A percentile compares a stretch with the other conserved stretches of the same genome.
These are phyloP conservation scores for Lathyrus oleraceus DNA, from an alignment of 306 rosid species.

Conservation along the genomic window DNA sequence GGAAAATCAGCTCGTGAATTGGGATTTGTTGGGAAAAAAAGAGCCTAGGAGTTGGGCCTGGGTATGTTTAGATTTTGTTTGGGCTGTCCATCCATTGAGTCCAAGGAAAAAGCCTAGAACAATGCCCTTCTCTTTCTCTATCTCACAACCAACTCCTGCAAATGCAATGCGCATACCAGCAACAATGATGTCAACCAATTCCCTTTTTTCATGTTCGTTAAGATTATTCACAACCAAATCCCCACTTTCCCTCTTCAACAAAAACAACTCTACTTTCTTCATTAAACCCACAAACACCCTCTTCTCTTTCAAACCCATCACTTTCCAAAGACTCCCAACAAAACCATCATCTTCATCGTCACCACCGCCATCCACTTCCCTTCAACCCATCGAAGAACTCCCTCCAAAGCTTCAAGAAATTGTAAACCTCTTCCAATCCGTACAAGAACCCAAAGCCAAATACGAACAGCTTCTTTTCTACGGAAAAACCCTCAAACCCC, in stretches of 20 bases:
- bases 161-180: not conserved
- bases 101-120: conserved; percentile 6
- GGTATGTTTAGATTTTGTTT: not conserved
- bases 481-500: conserved; percentile 82
- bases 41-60: not conserved
- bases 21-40: not conserved
- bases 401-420: conserved; percentile 95
- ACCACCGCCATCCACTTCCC: conserved; percentile 43
- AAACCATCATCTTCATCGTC: conserved; percentile 37
- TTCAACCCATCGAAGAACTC: conserved; percentile 81
- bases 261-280: conserved; percentile 3
- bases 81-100: not conserved
- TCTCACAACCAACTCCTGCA: not conserved
- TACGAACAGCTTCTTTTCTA: conserved; percentile 91
- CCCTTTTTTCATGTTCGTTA: conserved; percentile 50
- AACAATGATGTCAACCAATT: conserved; percentile 49
- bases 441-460: conserved; percentile 72
- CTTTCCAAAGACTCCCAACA: conserved; percentile 61
- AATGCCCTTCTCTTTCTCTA: not conserved
- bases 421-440: conserved; percentile 81
- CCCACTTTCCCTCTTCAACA: conserved; percentile 28
- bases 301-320: conserved; percentile 50
- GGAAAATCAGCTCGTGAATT: not conserved
- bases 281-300: conserved; percentile 18
- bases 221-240: conserved; percentile 56